Base-by-base conservation (phyloP, 164 flowering plant species). In the Nymphaea colorata region DNA sequence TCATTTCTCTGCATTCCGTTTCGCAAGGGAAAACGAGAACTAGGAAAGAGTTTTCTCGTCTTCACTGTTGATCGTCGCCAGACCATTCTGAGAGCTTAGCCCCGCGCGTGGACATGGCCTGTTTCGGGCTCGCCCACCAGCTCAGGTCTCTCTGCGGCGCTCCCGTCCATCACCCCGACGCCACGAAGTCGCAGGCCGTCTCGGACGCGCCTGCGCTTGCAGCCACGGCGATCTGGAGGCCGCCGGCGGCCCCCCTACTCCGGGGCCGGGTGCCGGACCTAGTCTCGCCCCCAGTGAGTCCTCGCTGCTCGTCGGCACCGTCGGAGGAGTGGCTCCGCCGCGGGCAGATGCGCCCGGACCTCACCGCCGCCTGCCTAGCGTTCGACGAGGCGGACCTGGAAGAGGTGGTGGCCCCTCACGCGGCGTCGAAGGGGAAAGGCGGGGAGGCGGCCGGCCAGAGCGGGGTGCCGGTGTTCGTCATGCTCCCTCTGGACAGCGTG, bases 401-500 rank as follows among this genome's bases (percentile, higher is more conserved):
- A 59, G 71, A 10, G 36, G 68, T 11, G 44, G 64, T 53, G 67
- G 68, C 6, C 25, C 44, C 5, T 10, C 42, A 1, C 42, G 67
- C 36, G 36, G 0, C 18, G 65, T 55, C 18, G 57, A 25, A 41
- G 3, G 18, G 17, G 11, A n/a, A 72, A 74, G 76, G 45, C n/a
- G 44, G 81, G 67, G 70, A 72, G 73, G 64, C 7, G 11, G 55
- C 55, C 55, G 7, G 55, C 12, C 55, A 61, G 10, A 16, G 59
- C 10, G 93, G 97, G 62, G 96, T 93, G 68, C 98, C 97, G 75
- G 96, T 93, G 11, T 93, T 36, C 73, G 97, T 93, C 76, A 93
- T 93, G 97, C 81, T 93, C 93, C 97, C 98, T 69, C 64, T 93
- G 78, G 98, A 93, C 61, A 93, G 94, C 69, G 98, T 93, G 77